Base-by-base conservation (phyloP, 495 filamentous ascomycete genomes). In the Penicillium subrubescens region DNA sequence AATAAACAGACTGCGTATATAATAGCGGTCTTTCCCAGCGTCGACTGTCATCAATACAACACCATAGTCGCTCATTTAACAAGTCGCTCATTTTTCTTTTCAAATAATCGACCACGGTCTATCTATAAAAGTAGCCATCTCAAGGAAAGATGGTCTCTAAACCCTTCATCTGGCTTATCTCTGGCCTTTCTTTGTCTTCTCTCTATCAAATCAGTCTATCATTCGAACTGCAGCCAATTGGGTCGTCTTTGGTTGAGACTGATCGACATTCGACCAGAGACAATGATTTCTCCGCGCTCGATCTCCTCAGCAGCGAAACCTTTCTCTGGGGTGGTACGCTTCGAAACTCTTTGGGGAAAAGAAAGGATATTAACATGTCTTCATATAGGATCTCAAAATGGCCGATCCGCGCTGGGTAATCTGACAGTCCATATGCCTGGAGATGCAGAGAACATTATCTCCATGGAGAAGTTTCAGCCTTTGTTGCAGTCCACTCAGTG, bases 381-480 rank as follows among this genome's bases (percentile, higher is more conserved):
- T 25, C 8, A 21, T 25, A 25, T 10, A 48, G 44, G 44, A 25
- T 48, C 44, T 10, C 44, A 48, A 48, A 48, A 48, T 48, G 44
- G 44, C 27, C 51, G 51, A 33, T 54, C 25, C n/a, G 51, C 51
- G 31, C 27, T 54, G 27, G 51, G 51, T 8, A 54, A 54, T 21
- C 23, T 54, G 15, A 54, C 51, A 34, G 27, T 54, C 27, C 51
- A 54, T 21, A 54, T 34, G 51, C 51, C 51, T 7, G 51, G 51
- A n/a, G 51, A 54, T 21, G 27, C 14, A 29, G 51, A 54, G 51
- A 54, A 34, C 51, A 54, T 54, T 4, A 33, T 54, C 27, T 54
- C 51, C 3, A 54, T 54, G 51, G 51, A 54, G 15, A 54, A 54
- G 51, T 54, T 54, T 14, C n/a, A 48, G 15, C 44, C 44, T 19